A percentile compares a stretch with the other conserved stretches of the same genome.
phyloP scores from a whole-genome alignment of 257 asterid species.

The Rubia yunnanensis region DNA sequence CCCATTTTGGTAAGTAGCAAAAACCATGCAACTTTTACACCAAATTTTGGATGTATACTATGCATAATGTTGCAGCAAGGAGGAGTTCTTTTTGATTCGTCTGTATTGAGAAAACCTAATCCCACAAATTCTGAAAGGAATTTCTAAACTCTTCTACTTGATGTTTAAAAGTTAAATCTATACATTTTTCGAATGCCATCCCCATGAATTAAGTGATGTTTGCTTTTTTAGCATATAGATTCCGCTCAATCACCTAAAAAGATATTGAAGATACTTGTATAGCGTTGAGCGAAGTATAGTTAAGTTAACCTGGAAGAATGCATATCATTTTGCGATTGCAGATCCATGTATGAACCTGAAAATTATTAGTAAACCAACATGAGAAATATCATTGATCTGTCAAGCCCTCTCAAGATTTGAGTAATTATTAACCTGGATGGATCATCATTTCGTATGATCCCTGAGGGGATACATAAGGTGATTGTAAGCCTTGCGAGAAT shows the following conservation, averaged over 20 bases:
- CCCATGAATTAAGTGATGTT: too few relatives aligned
- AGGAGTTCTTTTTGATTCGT: too few relatives aligned
- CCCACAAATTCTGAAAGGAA: too few relatives aligned
- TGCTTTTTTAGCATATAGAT: neutral
- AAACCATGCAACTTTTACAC: neutral
- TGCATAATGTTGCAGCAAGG: neutral
- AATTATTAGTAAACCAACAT: constrained; percentile 17
- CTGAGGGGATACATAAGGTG: constrained; percentile 35
- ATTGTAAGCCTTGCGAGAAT: constrained; percentile 21
- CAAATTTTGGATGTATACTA: neutral
- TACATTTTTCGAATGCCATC: too few relatives aligned
- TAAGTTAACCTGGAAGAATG: constrained; percentile 32
- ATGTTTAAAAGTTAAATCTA: too few relatives aligned
- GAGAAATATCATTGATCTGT: neutral
- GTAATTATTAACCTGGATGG: constrained; percentile 31
- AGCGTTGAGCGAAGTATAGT: neutral
- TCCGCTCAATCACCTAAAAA: too few relatives aligned
- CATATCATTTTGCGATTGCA: constrained; percentile 31
- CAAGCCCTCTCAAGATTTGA: neutral
- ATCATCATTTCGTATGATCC: constrained; percentile 34
- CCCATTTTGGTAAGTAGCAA: neutral
- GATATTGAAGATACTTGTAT: neutral
- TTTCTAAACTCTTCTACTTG: too few relatives aligned
- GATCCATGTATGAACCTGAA: constrained; percentile 48
- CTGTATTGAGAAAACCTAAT: too few relatives aligned